Percentiles rank a stretch among this genome's conserved stretches.
These are phyloP conservation scores for Parmelia sp. DNA, from an alignment of 495 filamentous ascomycete genomes.

Conservation along the genomic window DNA sequence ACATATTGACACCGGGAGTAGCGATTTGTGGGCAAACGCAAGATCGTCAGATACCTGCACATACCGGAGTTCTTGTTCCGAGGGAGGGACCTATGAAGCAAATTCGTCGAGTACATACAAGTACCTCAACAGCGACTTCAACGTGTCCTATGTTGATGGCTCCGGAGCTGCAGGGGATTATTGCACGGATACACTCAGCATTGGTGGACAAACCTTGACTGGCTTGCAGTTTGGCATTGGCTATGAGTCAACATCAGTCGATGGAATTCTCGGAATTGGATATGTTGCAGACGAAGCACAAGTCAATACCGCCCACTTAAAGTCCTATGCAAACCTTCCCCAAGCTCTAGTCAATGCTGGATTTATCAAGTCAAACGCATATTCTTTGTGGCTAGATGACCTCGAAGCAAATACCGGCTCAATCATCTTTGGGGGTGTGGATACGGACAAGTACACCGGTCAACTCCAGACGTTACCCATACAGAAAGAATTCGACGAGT, in stretches of 20 bases:
- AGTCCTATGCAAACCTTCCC: constrained; percentile 73
- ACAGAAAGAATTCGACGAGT: constrained; percentile 50
- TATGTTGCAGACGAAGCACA: constrained; percentile 78
- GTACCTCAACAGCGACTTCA: constrained; percentile 72
- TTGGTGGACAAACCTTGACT: constrained; percentile 56
- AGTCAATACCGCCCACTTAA: constrained; percentile 51
- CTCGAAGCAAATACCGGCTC: constrained; percentile 62
- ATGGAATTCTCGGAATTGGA: constrained; percentile 90
- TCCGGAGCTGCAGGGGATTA: constrained; percentile 78
- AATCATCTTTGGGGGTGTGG: constrained; percentile 88
- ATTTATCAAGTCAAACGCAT: constrained; percentile 72
- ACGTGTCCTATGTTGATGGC: constrained; percentile 87
- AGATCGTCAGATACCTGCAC: constrained; percentile 18
- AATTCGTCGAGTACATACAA: constrained; percentile 74
- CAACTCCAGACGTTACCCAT: constrained; percentile 70
- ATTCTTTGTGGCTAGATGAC: constrained; percentile 56
- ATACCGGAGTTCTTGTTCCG: constrained; percentile 41
- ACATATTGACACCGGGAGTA: constrained; percentile 78
- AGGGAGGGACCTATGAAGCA: constrained; percentile 62
- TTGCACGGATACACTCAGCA: constrained; percentile 65
- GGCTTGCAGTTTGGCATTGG: constrained; percentile 83
- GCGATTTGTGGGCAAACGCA: constrained; percentile 64
- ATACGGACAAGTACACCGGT: constrained; percentile 71
- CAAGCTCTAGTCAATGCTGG: constrained; percentile 62
- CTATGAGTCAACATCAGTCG: constrained; percentile 59